These are phyloP conservation scores for Wickerhamomyces sp. DNA, from an alignment of 1,139 yeast species.

Conservation along the genomic window DNA sequence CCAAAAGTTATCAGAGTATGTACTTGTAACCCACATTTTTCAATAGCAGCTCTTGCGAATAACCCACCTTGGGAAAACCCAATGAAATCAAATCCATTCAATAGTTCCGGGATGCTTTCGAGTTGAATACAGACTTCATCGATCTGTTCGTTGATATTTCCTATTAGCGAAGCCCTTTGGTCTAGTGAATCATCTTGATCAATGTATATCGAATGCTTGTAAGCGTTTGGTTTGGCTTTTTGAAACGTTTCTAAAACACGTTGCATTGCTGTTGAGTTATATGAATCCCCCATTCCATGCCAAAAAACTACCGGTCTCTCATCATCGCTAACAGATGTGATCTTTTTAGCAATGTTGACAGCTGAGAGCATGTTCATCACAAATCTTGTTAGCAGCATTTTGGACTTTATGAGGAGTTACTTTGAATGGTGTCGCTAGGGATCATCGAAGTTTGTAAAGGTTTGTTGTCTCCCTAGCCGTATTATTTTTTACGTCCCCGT, in stretches of 20 bases:
- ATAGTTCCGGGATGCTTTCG: conserved; percentile 32
- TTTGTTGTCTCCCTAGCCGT: no score
- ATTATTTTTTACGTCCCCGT: no score
- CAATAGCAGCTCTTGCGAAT: conserved; percentile 59
- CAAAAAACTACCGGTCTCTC: conserved; percentile 60
- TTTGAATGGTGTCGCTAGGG: not conserved
- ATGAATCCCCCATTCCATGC: conserved; percentile 84
- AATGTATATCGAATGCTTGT: conserved; percentile 48
- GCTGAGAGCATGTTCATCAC: conserved; percentile 15
- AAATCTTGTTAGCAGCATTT: not conserved
- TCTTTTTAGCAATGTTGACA: conserved; percentile 10
- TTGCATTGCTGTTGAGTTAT: conserved; percentile 56
- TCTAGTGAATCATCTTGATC: conserved; percentile 48
- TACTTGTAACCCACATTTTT: conserved; percentile 48
- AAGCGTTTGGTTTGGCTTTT: conserved; percentile 44
- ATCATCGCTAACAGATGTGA: conserved; percentile 7
- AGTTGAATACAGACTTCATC: conserved; percentile 30
- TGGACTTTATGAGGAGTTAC: not conserved
- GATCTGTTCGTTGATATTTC: conserved; percentile 50
- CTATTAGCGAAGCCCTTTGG: conserved; percentile 50
- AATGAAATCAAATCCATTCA: conserved; percentile 61
- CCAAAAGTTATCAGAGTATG: conserved; percentile 67
- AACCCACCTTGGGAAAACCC: conserved; percentile 87
- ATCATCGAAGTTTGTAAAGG: not conserved
- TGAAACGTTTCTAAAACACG: conserved; percentile 40